phyloP scores from a whole-genome alignment of 108 stramenopile genomes.

The Nitzschia sp. region DNA sequence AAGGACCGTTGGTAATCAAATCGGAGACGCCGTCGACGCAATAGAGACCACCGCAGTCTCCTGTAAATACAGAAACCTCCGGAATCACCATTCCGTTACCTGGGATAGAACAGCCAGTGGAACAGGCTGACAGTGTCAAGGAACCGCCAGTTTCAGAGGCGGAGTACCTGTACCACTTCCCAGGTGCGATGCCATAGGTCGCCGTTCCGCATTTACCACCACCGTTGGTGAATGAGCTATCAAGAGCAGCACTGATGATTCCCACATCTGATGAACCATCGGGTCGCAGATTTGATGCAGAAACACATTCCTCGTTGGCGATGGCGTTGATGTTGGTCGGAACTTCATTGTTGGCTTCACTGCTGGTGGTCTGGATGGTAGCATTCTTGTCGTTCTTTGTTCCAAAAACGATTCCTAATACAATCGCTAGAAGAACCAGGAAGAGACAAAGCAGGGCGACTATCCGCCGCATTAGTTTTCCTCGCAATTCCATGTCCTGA shows the following conservation, averaged over 20 bases:
- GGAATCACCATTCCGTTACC: neutral
- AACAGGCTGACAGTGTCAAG: neutral
- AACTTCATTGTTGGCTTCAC: neutral
- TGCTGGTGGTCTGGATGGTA: neutral
- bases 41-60: conserved; percentile 1
- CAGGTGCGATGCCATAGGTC: neutral
- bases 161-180: conserved; percentile 9
- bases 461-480: neutral
- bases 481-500: neutral
- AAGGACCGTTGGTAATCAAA: conserved; percentile 1
- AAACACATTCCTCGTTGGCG: neutral
- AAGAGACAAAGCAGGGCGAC: neutral
- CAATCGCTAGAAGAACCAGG: neutral
- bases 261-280: conserved; percentile 7
- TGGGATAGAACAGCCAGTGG: neutral
- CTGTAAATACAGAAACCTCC: neutral
- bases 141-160: neutral
- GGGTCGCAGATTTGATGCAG: neutral
- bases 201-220: neutral
- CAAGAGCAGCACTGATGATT: neutral
- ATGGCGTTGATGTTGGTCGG: neutral
- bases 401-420: neutral
- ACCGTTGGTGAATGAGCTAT: neutral
- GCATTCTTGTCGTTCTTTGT: neutral
- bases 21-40: conserved; percentile 6